Conservation (phyloP, 257 asterid species). For the Fraxinus pennsylvanica region DNA sequence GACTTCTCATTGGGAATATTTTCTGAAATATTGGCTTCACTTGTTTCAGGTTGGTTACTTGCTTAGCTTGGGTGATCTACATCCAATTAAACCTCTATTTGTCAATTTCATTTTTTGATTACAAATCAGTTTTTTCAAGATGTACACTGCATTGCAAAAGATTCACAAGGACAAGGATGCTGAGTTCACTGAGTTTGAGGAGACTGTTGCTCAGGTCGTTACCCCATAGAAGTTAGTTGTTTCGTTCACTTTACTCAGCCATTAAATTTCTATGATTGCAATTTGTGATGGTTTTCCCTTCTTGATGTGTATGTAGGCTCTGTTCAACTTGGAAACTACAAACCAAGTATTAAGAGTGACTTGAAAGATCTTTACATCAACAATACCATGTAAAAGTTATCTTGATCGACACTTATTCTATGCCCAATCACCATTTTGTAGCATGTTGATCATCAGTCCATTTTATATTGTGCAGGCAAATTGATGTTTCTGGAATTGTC, state of each 20-base stretch:
- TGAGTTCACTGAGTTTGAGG: slow-evolving; percentile 60
- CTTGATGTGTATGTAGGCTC: slow-evolving; percentile 31
- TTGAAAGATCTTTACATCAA: slow-evolving; percentile 58
- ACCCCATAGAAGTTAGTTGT: background rate
- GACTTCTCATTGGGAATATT: background rate
- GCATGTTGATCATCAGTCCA: too few species aligned
- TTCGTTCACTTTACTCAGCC: too few species aligned
- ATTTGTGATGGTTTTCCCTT: background rate
- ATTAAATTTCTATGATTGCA: background rate
- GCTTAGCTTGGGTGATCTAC: slow-evolving; percentile 99
- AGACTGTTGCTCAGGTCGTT: slow-evolving; percentile 55
- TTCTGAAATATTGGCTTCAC: slow-evolving; percentile 20
- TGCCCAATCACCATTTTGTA: background rate
- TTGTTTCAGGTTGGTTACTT: slow-evolving; percentile 83
- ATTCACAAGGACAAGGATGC: slow-evolving; percentile 63
- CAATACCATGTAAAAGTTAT: slow-evolving; percentile 47
- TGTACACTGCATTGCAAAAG: slow-evolving; percentile 55
- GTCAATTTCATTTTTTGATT: background rate
- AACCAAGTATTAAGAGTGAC: slow-evolving; percentile 49
- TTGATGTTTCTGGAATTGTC: too few species aligned
- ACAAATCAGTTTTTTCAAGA: slow-evolving; percentile 24
- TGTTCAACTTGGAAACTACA: slow-evolving; percentile 54
- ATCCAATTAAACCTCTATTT: slow-evolving; percentile 45
- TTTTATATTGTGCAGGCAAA: too few species aligned
- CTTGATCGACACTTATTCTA: background rate